These are phyloP conservation scores for Steccherinum ochraceum DNA, from an alignment of 768 basidiomycete genomes.

Conservation along the genomic window DNA sequence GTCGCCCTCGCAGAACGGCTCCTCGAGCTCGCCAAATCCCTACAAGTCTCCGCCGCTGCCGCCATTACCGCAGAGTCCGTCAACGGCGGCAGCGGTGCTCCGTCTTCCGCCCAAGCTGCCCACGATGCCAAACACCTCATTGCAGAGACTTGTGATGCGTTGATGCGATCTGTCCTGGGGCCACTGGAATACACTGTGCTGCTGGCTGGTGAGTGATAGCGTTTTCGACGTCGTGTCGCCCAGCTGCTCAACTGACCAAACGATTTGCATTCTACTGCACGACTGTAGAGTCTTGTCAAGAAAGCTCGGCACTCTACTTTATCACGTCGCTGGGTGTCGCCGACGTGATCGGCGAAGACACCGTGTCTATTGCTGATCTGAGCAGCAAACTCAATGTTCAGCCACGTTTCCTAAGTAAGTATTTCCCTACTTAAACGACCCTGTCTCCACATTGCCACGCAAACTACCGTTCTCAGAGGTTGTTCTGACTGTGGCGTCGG, in stretches of 20 bases:
- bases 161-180: slow-evolving; percentile 2
- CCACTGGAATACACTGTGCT: slow-evolving; percentile 9
- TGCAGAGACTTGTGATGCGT: not conserved
- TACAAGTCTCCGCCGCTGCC: not conserved
- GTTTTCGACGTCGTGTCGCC: too few relatives aligned
- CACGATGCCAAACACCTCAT: not conserved
- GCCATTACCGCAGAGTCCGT: not conserved
- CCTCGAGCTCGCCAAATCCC: not conserved
- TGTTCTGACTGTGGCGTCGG: too few relatives aligned
- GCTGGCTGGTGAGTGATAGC: slow-evolving; percentile 2
- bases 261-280: too few relatives aligned
- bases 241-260: not conserved
- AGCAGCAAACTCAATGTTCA: not conserved
- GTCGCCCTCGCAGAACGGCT: not conserved
- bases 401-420: slow-evolving; percentile 3
- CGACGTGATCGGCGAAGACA: slow-evolving; percentile 6
- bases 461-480: too few relatives aligned
- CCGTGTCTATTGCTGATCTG: slow-evolving; percentile 3
- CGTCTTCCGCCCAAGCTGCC: not conserved
- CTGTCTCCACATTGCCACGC: not conserved
- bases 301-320: slow-evolving; percentile 7
- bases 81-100: not conserved
- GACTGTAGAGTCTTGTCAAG: slow-evolving; percentile 8
- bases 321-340: slow-evolving; percentile 6
- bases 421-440: too few relatives aligned